A percentile compares a stretch with the other conserved stretches of the same genome.
Evolutionary conservation across 2,329 filamentous ascomycete species (phyloP).

Genomic region (Byssochlamys sp.): DNA sequence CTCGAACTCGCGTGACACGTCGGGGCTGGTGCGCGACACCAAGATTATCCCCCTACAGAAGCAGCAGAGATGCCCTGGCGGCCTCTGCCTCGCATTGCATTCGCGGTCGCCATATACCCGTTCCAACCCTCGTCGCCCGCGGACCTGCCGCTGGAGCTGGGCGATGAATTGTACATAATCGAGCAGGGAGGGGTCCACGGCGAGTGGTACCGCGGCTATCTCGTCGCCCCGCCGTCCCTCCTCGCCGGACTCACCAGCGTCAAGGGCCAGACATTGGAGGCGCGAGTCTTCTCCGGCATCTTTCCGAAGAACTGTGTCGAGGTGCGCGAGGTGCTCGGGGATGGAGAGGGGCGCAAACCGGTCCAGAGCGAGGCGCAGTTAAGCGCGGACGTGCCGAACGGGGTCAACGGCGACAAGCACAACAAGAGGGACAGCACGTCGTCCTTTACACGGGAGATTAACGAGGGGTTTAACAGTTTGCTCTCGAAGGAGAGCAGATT

Average conservation of each 20-base stretch:
- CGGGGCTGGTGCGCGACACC: slow-evolving; percentile 1
- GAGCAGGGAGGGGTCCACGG: slow-evolving; percentile 79
- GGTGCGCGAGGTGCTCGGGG: slow-evolving; percentile 81
- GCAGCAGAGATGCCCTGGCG: slow-evolving; percentile 74
- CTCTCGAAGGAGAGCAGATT: slow-evolving; percentile 23
- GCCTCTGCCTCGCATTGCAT: slow-evolving; percentile 91
- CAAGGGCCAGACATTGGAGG: slow-evolving; percentile 86
- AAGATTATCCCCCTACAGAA: slow-evolving; percentile 1
- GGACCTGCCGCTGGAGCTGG: slow-evolving; percentile 91
- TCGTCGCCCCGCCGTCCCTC: slow-evolving; percentile 86
- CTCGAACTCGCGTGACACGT: not conserved
- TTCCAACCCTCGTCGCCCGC: slow-evolving; percentile 78
- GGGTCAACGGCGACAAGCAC: slow-evolving; percentile 16
- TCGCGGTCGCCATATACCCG: slow-evolving; percentile 90
- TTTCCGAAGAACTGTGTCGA: slow-evolving; percentile 93
- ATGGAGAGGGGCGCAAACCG: slow-evolving; percentile 43
- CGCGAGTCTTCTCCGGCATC: slow-evolving; percentile 94
- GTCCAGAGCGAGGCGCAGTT: slow-evolving; percentile 24
- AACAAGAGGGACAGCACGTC: slow-evolving; percentile 21
- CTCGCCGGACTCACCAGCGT: slow-evolving; percentile 82
- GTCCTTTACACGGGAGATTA: slow-evolving; percentile 17
- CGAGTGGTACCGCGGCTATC: slow-evolving; percentile 88
- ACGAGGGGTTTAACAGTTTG: slow-evolving; percentile 10
- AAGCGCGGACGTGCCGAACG: slow-evolving; percentile 27
- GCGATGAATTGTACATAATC: slow-evolving; percentile 97